phyloP scores from a whole-genome alignment of 164 flowering plant genomes.

The Protea cynaroides region DNA sequence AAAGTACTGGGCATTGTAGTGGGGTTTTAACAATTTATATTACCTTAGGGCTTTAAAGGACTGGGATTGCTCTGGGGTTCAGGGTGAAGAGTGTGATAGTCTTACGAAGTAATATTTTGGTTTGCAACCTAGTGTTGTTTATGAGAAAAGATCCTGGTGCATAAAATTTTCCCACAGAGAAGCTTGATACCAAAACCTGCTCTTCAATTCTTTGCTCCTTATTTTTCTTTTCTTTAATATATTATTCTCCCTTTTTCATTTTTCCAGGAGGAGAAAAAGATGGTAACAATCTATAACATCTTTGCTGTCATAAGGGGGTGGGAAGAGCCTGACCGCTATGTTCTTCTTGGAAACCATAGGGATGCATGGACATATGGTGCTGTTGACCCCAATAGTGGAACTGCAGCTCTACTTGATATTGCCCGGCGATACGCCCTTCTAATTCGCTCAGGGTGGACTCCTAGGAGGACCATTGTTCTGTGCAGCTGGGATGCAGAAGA shows the following conservation, averaged over 20 bases:
- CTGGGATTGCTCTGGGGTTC: too few relatives aligned
- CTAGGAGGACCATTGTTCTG: conserved; percentile 78
- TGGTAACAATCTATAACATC: conserved; percentile 57
- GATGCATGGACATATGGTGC: conserved; percentile 99
- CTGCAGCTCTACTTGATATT: conserved; percentile 87
- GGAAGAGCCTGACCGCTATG: conserved; percentile 85
- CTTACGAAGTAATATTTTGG: too few relatives aligned
- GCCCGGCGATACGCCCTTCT: conserved; percentile 65
- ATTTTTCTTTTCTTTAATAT: not conserved
- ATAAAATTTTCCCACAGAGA: too few relatives aligned
- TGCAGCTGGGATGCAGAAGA: conserved; percentile 99
- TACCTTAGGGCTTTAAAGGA: too few relatives aligned
- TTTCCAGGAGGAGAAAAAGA: conserved; percentile 68
- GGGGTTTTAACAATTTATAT: too few relatives aligned
- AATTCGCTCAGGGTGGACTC: conserved; percentile 65
- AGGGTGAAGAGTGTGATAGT: too few relatives aligned
- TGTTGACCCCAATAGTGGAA: conserved; percentile 98
- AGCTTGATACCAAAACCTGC: too few relatives aligned
- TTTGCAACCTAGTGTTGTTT: too few relatives aligned
- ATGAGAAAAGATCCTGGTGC: too few relatives aligned
- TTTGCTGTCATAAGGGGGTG: conserved; percentile 74
- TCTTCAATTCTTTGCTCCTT: not conserved
- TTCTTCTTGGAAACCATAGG: conserved; percentile 93
- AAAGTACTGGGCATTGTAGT: too few relatives aligned
- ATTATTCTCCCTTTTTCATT: not conserved